These are phyloP conservation scores for Xerophyta viscosa DNA, from an alignment of 106 monocot genomes.

Conservation along the genomic window DNA sequence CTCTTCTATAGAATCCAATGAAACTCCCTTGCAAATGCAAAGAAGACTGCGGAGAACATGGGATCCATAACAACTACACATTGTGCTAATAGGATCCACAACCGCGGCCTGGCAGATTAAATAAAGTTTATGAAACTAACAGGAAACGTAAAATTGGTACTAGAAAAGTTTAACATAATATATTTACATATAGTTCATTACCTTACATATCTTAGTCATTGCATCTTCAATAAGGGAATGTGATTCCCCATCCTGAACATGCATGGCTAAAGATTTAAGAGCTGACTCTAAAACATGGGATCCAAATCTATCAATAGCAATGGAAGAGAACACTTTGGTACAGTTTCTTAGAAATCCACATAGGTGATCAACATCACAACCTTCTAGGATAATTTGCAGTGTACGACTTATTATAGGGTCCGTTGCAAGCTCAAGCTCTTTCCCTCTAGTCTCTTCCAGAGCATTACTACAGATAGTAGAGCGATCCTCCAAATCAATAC, in stretches of 20 bases:
- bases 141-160: too few relatives aligned
- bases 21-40: slow-evolving; percentile 81
- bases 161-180: too few relatives aligned
- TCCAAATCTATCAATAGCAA: slow-evolving; percentile 72
- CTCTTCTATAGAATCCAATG: slow-evolving; percentile 46
- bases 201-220: slow-evolving; percentile 69
- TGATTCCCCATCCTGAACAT: slow-evolving; percentile 54
- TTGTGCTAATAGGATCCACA: slow-evolving; percentile 42
- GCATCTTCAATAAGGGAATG: slow-evolving; percentile 52
- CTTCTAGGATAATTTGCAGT: slow-evolving; percentile 65
- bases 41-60: slow-evolving; percentile 89
- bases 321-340: slow-evolving; percentile 32
- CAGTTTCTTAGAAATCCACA: slow-evolving; percentile 58
- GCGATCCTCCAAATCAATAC: slow-evolving; percentile 61
- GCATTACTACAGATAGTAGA: slow-evolving; percentile 68
- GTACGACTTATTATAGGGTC: slow-evolving; percentile 71
- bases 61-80: slow-evolving; percentile 76
- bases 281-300: slow-evolving; percentile 92
- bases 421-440: slow-evolving; percentile 79
- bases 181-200: slow-evolving; percentile 12
- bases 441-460: slow-evolving; percentile 77
- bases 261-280: slow-evolving; percentile 48
- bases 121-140: slow-evolving; percentile 5
- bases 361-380: slow-evolving; percentile 79
- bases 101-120: slow-evolving; percentile 43